Evolutionary conservation across 2,329 filamentous ascomycete genomes (phyloP).

Genomic region (Thielaviopsis ethacetica): DNA sequence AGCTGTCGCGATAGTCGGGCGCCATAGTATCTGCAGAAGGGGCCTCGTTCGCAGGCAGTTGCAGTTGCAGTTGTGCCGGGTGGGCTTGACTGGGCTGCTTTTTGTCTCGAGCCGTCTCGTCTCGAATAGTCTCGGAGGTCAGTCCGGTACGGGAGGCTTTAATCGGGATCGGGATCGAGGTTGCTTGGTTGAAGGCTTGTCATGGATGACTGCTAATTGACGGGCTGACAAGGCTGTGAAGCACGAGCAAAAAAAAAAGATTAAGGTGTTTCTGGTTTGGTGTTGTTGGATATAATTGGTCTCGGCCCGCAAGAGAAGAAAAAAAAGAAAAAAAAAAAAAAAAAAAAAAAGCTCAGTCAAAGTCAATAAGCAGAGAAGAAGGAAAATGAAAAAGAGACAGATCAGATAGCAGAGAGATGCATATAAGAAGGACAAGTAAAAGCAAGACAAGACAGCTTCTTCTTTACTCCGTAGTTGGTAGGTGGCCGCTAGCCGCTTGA

Average conservation of each 20-base stretch:
- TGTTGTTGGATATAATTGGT: no score
- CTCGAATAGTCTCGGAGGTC: neutral
- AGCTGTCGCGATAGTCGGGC: slow-evolving; percentile 27
- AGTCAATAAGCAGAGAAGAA: no score
- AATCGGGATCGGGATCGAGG: neutral
- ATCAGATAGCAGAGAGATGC: no score
- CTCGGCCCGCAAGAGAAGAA: neutral
- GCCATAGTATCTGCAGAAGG: slow-evolving; percentile 25
- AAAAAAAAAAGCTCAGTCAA: no score
- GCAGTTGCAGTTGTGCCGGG: neutral
- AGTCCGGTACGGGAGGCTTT: neutral
- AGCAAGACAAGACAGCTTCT: no score
- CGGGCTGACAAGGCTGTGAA: neutral
- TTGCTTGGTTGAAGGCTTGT: neutral
- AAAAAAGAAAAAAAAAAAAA: no score
- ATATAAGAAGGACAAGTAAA: neutral
- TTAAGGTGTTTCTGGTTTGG: neutral
- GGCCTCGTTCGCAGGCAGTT: neutral
- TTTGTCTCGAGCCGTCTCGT: neutral
- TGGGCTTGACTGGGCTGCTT: neutral
- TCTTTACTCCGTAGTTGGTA: no score
- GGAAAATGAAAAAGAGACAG: no score
- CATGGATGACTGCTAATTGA: neutral
- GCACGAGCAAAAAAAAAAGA: slow-evolving; percentile 4
- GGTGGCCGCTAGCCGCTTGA: no score